Evolutionary conservation across 768 basidiomycete genomes (phyloP).

Genomic region (Russula brevipes): DNA sequence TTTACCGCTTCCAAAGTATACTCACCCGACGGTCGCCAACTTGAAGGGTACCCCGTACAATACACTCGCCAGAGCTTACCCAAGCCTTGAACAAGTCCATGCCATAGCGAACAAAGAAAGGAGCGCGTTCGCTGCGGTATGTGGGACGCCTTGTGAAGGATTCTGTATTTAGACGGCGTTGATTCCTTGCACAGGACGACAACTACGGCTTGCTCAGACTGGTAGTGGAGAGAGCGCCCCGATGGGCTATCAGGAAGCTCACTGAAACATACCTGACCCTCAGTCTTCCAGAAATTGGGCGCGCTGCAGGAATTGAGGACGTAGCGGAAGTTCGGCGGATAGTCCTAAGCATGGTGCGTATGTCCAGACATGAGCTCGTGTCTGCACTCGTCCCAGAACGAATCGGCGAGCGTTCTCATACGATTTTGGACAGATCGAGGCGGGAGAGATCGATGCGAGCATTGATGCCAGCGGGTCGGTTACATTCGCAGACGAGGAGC

Average conservation of each 20-base stretch:
- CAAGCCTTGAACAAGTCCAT: conserved; percentile 46
- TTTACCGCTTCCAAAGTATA: conserved; percentile 67
- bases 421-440: conserved; percentile 54
- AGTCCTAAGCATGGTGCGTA: conserved; percentile 67
- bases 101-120: conserved; percentile 51
- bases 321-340: conserved; percentile 53
- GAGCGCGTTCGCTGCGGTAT: conserved; percentile 48
- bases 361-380: neutral
- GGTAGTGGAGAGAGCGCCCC: conserved; percentile 62
- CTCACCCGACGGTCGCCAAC: conserved; percentile 50
- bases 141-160: conserved; percentile 22
- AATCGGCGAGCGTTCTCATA: neutral
- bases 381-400: neutral
- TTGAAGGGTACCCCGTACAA: conserved; percentile 68
- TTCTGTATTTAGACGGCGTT: neutral
- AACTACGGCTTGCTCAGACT: conserved; percentile 66
- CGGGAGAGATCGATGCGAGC: conserved; percentile 61
- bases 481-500: conserved; percentile 60
- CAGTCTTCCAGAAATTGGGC: conserved; percentile 65
- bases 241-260: conserved; percentile 75
- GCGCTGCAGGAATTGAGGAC: conserved; percentile 44
- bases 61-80: conserved; percentile 60
- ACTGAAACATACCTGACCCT: conserved; percentile 81
- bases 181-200: conserved; percentile 46
- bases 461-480: conserved; percentile 68